Percentiles rank a stretch among this genome's conserved stretches.
Evolutionary conservation across 2,329 filamentous ascomycete species (phyloP).

Genomic region (Macroventuria anomochaeta): DNA sequence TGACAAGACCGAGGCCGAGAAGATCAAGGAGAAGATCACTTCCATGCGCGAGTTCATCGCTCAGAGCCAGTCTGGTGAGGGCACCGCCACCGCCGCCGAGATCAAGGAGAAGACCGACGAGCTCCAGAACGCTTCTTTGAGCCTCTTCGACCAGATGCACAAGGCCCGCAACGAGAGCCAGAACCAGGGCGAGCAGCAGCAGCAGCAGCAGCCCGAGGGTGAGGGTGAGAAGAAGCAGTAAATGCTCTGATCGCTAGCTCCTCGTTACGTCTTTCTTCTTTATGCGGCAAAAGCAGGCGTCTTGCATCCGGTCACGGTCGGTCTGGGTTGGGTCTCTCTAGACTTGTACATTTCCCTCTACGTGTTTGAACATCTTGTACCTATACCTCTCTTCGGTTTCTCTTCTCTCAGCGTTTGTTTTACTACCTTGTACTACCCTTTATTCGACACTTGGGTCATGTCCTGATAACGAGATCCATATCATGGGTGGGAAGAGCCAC

Average conservation of each 20-base stretch:
- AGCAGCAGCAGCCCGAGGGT: slow-evolving; percentile 51
- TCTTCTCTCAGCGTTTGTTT: slow-evolving; percentile 42
- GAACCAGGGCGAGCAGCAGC: slow-evolving; percentile 52
- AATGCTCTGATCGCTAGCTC: slow-evolving; percentile 37
- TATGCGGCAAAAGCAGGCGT: slow-evolving; percentile 47
- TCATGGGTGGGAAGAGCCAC: slow-evolving; percentile 28
- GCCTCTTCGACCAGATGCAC: slow-evolving; percentile 99
- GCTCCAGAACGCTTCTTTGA: slow-evolving; percentile 93
- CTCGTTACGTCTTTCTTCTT: slow-evolving; percentile 31
- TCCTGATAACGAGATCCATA: slow-evolving; percentile 33
- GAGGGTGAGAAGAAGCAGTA: slow-evolving; percentile 78
- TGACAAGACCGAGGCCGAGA: slow-evolving; percentile 93
- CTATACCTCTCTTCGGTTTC: slow-evolving; percentile 45
- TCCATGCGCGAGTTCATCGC: slow-evolving; percentile 85
- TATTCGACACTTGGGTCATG: slow-evolving; percentile 27
- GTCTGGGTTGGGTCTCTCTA: slow-evolving; percentile 40
- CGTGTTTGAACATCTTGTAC: slow-evolving; percentile 40
- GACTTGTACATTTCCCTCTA: slow-evolving; percentile 42
- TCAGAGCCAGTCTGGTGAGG: slow-evolving; percentile 94
- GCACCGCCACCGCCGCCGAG: slow-evolving; percentile 82
- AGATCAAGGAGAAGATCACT: slow-evolving; percentile 92
- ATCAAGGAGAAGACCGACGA: slow-evolving; percentile 99
- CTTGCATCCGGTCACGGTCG: slow-evolving; percentile 45
- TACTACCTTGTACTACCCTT: slow-evolving; percentile 38
- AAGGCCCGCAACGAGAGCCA: slow-evolving; percentile 78